Conservation (phyloP, 345 rosid species). For the Camelina neglecta region DNA sequence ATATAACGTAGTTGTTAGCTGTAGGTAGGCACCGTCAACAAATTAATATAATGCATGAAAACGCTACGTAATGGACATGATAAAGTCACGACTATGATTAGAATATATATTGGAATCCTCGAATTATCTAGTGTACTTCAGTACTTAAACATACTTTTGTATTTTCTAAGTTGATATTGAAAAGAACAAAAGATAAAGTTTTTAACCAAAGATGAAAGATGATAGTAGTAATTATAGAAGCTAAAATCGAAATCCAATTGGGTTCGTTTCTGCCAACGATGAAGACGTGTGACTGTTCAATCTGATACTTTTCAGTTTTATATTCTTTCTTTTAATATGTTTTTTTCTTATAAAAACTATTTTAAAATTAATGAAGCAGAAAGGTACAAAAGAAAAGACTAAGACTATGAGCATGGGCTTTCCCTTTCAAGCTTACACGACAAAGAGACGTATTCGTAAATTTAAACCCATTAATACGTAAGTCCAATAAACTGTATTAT, state of each 20-base stretch:
- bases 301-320: slow-evolving; percentile 13
- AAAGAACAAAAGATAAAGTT: not conserved
- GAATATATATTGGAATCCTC: not conserved
- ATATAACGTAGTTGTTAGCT: slow-evolving; percentile 20
- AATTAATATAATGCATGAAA: slow-evolving; percentile 35
- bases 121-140: not conserved
- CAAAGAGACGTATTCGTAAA: slow-evolving; percentile 42
- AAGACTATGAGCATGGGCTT: slow-evolving; percentile 29
- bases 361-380: slow-evolving; percentile 32
- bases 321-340: slow-evolving; percentile 2
- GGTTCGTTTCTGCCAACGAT: slow-evolving; percentile 33
- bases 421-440: slow-evolving; percentile 43
- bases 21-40: slow-evolving; percentile 28
- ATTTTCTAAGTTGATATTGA: not conserved
- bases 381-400: slow-evolving; percentile 29
- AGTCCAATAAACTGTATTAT: slow-evolving; percentile 8
- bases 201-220: not conserved
- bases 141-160: too few relatives aligned
- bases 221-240: not conserved
- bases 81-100: slow-evolving; percentile 28
- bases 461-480: slow-evolving; percentile 9
- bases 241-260: slow-evolving; percentile 5
- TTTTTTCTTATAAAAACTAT: too few relatives aligned
- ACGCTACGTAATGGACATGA: slow-evolving; percentile 27
- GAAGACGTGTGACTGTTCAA: slow-evolving; percentile 36